Conservation (phyloP, 73 alveolate genomes). For the Durusdinium trenchii region DNA sequence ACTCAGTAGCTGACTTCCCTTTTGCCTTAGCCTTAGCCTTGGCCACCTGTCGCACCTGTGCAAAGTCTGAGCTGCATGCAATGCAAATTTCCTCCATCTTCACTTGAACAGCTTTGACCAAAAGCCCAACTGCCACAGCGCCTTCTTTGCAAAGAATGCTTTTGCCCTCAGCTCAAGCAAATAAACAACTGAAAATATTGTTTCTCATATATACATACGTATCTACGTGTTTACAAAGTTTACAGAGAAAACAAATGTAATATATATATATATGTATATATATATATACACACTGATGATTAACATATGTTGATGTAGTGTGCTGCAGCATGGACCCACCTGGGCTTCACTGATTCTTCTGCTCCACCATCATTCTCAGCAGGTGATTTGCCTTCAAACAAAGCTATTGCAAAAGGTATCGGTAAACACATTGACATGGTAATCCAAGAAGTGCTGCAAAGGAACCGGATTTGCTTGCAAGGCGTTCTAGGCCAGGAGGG, state of each 20-base stretch:
- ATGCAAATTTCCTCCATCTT: not conserved
- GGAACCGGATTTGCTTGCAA: constrained; percentile 66
- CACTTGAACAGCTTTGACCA: not conserved
- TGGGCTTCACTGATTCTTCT: constrained; percentile 80
- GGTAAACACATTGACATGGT: not conserved
- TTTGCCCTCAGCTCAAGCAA: constrained; percentile 29
- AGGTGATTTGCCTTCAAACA: constrained; percentile 56
- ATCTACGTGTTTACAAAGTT: not conserved
- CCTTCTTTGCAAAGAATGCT: constrained; percentile 94
- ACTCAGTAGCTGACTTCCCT: constrained; percentile 29
- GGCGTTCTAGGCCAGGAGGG: constrained; percentile 83
- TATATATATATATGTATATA: not conserved
- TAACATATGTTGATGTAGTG: not conserved
- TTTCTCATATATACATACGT: not conserved
- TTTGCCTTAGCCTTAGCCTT: constrained; percentile 46
- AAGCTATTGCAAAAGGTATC: not conserved
- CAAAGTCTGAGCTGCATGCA: not conserved
- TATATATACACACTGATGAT: not conserved
- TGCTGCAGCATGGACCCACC: constrained; percentile 4
- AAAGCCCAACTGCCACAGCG: not conserved
- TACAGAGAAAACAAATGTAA: not conserved
- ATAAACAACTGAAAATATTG: too few relatives aligned
- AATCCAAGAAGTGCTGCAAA: not conserved
- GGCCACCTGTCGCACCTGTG: constrained; percentile 28
- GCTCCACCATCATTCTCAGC: constrained; percentile 19